Evolutionary conservation across 768 basidiomycete species (phyloP).

Genomic region (Tricholoma sp.): DNA sequence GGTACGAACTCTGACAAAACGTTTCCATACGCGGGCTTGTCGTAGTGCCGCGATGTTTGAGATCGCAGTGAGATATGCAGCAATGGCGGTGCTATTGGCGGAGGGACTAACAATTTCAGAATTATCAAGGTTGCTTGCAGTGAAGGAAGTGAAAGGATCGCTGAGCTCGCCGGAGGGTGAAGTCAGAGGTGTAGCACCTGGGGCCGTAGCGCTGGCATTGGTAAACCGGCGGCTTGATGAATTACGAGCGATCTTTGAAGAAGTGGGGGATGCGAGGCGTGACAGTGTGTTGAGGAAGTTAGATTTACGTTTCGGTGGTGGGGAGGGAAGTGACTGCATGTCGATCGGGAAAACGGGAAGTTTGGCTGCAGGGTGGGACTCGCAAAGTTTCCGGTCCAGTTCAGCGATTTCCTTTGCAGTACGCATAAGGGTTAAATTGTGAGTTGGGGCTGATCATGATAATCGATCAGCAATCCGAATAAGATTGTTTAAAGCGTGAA

Average conservation of each 20-base stretch:
- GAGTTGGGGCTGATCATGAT: slow-evolving; percentile 65
- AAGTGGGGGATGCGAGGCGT: slow-evolving; percentile 70
- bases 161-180: slow-evolving; percentile 51
- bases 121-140: slow-evolving; percentile 24
- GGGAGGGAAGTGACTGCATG: slow-evolving; percentile 41
- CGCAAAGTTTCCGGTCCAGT: slow-evolving; percentile 75
- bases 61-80: slow-evolving; percentile 73
- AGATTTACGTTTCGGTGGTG: slow-evolving; percentile 70
- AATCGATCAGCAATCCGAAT: slow-evolving; percentile 17
- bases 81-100: slow-evolving; percentile 59
- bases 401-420: slow-evolving; percentile 73
- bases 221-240: slow-evolving; percentile 31
- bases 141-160: slow-evolving; percentile 56
- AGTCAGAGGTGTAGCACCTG: slow-evolving; percentile 39
- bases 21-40: slow-evolving; percentile 69
- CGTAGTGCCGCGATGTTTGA: slow-evolving; percentile 65
- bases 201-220: slow-evolving; percentile 28
- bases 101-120: slow-evolving; percentile 30
- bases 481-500: slow-evolving; percentile 2
- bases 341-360: slow-evolving; percentile 63
- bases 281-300: slow-evolving; percentile 85
- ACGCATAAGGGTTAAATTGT: slow-evolving; percentile 83
- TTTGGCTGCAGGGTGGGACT: slow-evolving; percentile 49
- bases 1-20: slow-evolving; percentile 78
- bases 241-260: slow-evolving; percentile 41